phyloP scores from a whole-genome alignment of 768 basidiomycete species.

The Leccinum barrowsii region DNA sequence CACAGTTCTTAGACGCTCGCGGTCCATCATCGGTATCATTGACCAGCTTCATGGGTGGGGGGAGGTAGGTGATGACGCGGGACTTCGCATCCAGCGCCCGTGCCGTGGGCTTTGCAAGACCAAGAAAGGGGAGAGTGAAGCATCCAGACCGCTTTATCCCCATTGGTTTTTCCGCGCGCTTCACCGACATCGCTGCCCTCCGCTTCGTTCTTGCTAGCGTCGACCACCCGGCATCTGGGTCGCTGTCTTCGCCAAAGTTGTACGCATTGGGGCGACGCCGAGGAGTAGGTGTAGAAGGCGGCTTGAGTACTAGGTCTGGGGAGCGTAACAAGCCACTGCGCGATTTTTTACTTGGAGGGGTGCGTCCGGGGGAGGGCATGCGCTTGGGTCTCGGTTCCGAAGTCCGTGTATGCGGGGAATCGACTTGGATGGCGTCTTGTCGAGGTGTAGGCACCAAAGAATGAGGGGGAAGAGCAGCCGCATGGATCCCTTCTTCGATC shows the following conservation, averaged over 20 bases:
- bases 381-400: conserved; percentile 5
- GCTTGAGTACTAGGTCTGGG: background rate
- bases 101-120: background rate
- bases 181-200: conserved; percentile 1
- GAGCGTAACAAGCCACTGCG: background rate
- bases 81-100: background rate
- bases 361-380: conserved; percentile 1
- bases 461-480: background rate
- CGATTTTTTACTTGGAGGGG: conserved; percentile 1
- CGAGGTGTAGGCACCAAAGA: background rate
- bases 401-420: conserved; percentile 6
- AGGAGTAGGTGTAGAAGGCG: background rate
- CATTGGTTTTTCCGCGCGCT: background rate
- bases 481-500: background rate
- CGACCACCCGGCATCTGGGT: conserved; percentile 22
- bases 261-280: conserved; percentile 13
- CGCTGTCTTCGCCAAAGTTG: conserved; percentile 15
- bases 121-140: conserved; percentile 20
- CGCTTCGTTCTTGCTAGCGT: conserved; percentile 3
- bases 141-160: conserved; percentile 17
- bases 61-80: conserved; percentile 30
- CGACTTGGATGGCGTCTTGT: background rate
- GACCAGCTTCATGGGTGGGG: conserved; percentile 16
- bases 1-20: background rate
- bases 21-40: background rate